Conservation (phyloP, 2,329 filamentous ascomycete species). For the Sphaceloma murrayae region DNA sequence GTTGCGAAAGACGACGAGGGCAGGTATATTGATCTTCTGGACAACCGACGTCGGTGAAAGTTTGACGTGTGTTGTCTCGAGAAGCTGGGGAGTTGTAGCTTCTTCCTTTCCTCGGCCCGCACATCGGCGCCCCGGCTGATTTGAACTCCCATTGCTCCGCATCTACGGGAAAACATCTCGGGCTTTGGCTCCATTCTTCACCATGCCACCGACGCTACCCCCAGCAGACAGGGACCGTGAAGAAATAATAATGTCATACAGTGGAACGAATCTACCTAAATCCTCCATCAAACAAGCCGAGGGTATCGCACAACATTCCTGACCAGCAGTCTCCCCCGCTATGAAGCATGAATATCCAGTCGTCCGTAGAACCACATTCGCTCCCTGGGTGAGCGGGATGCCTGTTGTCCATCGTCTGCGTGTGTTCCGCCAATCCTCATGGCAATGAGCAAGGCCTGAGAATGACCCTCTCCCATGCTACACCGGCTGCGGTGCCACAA, state of each 20-base stretch:
- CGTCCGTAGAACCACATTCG: too few relatives aligned
- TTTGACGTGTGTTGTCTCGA: not conserved
- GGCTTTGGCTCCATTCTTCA: not conserved
- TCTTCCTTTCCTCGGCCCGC: not conserved
- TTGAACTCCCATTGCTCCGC: slow-evolving; percentile 1
- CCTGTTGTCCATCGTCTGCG: too few relatives aligned
- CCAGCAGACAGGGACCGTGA: too few relatives aligned
- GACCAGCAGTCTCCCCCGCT: slow-evolving; percentile 5
- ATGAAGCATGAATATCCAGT: too few relatives aligned
- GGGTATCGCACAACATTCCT: slow-evolving; percentile 12
- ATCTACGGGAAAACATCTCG: not conserved
- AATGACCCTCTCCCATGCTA: not conserved
- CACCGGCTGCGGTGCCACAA: slow-evolving; percentile 30
- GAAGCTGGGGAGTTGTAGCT: not conserved
- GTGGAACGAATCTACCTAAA: too few relatives aligned
- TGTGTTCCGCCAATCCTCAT: too few relatives aligned
- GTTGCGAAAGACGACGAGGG: not conserved
- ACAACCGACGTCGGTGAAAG: not conserved
- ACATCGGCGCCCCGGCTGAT: slow-evolving; percentile 4
- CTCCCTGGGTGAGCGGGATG: too few relatives aligned
- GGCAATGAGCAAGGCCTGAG: too few relatives aligned
- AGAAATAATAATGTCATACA: too few relatives aligned
- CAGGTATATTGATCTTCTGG: not conserved
- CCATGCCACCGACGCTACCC: too few relatives aligned
- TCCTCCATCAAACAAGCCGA: not conserved